Conservation (phyloP, 78 protist genomes). For the Chrysochromulina parva region DNA sequence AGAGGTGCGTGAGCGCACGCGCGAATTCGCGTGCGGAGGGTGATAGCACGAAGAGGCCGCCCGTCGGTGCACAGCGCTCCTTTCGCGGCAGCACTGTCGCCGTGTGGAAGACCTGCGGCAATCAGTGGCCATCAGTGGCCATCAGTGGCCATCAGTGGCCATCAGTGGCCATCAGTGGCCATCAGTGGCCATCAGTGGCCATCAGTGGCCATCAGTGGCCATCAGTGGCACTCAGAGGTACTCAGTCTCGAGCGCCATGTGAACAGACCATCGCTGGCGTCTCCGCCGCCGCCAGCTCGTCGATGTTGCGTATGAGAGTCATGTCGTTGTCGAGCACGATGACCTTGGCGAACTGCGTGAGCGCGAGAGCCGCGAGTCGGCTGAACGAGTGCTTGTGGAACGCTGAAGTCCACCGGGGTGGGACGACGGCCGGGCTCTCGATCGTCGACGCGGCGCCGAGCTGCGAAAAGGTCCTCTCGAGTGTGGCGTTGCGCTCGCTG, state of each 20-base stretch:
- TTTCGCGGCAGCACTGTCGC: neutral
- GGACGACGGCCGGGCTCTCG: too few species aligned
- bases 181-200: too few species aligned
- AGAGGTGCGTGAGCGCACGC: neutral
- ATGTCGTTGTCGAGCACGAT: neutral
- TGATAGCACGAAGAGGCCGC: neutral
- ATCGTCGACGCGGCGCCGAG: too few species aligned
- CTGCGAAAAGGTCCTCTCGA: too few species aligned
- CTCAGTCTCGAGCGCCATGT: too few species aligned
- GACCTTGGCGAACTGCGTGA: neutral
- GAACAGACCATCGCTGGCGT: neutral
- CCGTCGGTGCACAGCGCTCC: neutral
- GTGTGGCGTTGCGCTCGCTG: too few species aligned
- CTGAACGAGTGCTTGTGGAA: neutral
- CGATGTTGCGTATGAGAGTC: neutral
- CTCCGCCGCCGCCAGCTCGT: neutral
- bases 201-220: too few species aligned
- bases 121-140: too few species aligned
- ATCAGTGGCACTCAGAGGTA: too few species aligned
- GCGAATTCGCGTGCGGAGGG: neutral
- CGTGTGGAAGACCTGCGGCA: too few species aligned
- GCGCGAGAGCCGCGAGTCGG: neutral
- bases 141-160: too few species aligned
- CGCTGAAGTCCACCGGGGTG: neutral
- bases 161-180: too few species aligned